Conservation (phyloP, 805 yeast species). For the Candida fluviatilis region DNA sequence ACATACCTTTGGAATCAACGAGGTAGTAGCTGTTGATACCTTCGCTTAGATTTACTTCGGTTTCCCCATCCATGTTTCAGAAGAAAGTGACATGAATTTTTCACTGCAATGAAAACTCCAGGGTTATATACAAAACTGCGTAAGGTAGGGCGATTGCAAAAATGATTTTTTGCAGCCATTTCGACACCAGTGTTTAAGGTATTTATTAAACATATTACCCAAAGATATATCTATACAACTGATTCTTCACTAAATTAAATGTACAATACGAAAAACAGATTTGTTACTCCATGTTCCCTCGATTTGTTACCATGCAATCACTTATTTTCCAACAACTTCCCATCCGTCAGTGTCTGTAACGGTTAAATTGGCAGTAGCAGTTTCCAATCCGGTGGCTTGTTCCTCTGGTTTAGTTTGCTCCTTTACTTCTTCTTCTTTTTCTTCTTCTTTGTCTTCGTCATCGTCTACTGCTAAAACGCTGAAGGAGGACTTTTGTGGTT, state of each 20-base stretch:
- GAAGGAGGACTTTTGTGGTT: constrained; percentile 32
- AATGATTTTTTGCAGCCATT: no score
- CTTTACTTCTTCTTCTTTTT: constrained; percentile 12
- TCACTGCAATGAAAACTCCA: neutral
- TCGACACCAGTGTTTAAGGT: neutral
- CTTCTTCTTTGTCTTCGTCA: constrained; percentile 27
- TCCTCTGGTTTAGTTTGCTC: constrained; percentile 6
- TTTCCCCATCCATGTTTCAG: constrained; percentile 1
- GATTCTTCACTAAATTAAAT: neutral
- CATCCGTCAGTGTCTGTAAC: constrained; percentile 27
- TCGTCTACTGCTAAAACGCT: constrained; percentile 32
- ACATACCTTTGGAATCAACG: constrained; percentile 15
- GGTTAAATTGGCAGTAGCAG: constrained; percentile 20
- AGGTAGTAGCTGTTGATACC: constrained; percentile 23
- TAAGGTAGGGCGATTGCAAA: no score
- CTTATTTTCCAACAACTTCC: constrained; percentile 34
- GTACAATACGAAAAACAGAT: neutral
- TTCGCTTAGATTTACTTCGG: constrained; percentile 3
- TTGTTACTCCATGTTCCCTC: neutral
- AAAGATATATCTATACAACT: constrained; percentile 1
- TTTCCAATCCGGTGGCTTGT: constrained; percentile 17
- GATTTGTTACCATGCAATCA: constrained; percentile 1
- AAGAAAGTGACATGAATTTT: neutral
- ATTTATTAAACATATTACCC: neutral
- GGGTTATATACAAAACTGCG: no score